Conservation (phyloP, 257 asterid species). For the Echium plantagineum region DNA sequence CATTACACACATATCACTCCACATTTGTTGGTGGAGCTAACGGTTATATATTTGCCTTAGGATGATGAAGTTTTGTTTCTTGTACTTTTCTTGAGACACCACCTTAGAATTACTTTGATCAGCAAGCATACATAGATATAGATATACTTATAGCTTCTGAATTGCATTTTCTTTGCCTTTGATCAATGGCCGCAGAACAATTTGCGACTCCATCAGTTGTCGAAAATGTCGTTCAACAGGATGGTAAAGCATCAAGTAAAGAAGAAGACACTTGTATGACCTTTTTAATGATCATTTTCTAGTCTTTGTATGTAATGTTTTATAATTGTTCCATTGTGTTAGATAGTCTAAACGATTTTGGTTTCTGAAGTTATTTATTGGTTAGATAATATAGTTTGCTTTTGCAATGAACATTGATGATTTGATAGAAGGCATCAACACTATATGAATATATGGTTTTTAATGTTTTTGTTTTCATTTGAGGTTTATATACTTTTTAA, state of each 20-base stretch:
- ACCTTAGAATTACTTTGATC: too few species aligned
- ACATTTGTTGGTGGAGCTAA: slow-evolving; percentile 8
- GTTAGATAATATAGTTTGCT: background rate
- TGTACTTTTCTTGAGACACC: background rate
- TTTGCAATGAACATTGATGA: too few species aligned
- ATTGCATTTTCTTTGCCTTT: slow-evolving; percentile 14
- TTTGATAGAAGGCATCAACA: too few species aligned
- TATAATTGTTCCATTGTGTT: background rate
- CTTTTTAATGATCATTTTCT: slow-evolving; percentile 1
- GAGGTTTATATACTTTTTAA: too few species aligned
- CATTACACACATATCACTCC: slow-evolving; percentile 11
- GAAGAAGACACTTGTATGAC: too few species aligned
- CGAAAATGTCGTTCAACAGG: slow-evolving; percentile 63
- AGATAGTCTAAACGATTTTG: background rate
- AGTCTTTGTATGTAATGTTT: background rate
- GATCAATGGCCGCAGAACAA: slow-evolving; percentile 53
- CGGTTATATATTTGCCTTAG: background rate
- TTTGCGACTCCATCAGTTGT: slow-evolving; percentile 44
- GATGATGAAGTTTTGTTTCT: background rate
- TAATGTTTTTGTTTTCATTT: slow-evolving; percentile 4
- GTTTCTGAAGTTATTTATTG: background rate
- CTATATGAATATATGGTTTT: background rate
- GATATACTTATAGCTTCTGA: background rate
- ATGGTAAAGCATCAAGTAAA: slow-evolving; percentile 20
- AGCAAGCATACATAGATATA: background rate